Evolutionary conservation across 345 rosid genomes (phyloP).

Genomic region (Erucastrum elatum): DNA sequence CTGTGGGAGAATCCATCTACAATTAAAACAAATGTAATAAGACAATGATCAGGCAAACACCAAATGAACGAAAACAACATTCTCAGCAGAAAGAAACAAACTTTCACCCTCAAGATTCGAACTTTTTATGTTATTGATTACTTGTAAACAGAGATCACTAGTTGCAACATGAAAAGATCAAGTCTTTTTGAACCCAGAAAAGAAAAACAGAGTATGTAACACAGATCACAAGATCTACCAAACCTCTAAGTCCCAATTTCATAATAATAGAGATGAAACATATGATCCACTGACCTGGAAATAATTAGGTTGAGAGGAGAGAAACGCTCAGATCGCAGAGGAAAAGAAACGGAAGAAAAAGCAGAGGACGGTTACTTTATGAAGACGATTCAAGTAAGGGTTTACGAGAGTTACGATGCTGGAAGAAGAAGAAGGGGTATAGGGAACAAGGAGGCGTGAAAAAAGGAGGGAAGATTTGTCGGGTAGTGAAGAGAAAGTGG

Average conservation of each 20-base stretch:
- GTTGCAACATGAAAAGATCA: too few species aligned
- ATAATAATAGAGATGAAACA: not conserved
- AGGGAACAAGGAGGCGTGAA: constrained; percentile 5
- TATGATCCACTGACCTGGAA: constrained; percentile 13
- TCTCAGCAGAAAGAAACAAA: not conserved
- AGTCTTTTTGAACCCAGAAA: too few species aligned
- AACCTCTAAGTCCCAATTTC: not conserved
- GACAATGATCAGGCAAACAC: not conserved
- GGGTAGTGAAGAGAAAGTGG: constrained; percentile 34
- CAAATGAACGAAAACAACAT: not conserved
- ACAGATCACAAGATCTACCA: constrained; percentile 5
- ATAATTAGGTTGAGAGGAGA: not conserved
- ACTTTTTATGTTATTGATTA: too few species aligned
- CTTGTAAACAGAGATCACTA: too few species aligned
- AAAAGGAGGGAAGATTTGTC: constrained; percentile 16
- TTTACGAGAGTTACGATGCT: constrained; percentile 16
- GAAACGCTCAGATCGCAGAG: not conserved
- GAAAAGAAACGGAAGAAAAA: not conserved
- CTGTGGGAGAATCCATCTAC: constrained; percentile 28
- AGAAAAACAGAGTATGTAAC: constrained; percentile 7
- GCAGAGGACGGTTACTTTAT: constrained; percentile 12
- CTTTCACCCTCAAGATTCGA: too few species aligned
- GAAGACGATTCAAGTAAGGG: constrained; percentile 9
- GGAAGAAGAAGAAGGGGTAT: constrained; percentile 16
- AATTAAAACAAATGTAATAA: not conserved